Conservation (phyloP, 306 rosid genomes). For the Prosopis cineraria region DNA sequence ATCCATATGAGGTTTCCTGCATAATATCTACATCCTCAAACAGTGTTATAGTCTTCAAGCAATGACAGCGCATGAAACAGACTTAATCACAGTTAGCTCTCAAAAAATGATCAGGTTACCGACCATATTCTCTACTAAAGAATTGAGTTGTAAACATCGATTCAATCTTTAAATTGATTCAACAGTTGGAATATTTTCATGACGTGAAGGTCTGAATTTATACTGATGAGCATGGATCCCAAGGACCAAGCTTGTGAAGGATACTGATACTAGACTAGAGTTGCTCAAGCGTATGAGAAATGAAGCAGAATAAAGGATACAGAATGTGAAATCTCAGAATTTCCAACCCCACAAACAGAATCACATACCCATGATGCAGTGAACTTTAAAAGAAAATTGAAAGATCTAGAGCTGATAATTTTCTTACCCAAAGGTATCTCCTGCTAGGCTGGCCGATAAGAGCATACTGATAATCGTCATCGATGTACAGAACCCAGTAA, state of each 20-base stretch:
- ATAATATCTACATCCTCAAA: slow-evolving; percentile 54
- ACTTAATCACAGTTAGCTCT: too few species aligned
- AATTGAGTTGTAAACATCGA: too few species aligned
- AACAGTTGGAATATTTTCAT: too few species aligned
- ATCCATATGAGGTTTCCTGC: slow-evolving; percentile 60
- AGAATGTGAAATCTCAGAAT: neutral
- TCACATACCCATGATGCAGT: neutral
- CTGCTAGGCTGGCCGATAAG: slow-evolving; percentile 79
- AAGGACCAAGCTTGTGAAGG: neutral
- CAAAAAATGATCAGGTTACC: too few species aligned
- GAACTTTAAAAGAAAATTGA: neutral
- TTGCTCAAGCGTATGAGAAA: neutral
- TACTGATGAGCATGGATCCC: neutral
- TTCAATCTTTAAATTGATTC: too few species aligned
- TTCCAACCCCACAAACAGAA: neutral
- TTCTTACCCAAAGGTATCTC: slow-evolving; percentile 82
- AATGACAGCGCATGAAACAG: neutral
- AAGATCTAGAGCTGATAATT: neutral
- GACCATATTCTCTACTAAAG: too few species aligned
- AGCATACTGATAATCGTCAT: slow-evolving; percentile 70
- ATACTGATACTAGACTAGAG: neutral
- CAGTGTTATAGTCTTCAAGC: neutral
- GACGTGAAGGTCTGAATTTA: too few species aligned
- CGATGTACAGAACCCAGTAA: slow-evolving; percentile 85
- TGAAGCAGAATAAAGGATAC: too few species aligned